A percentile compares a stretch with the other conserved stretches of the same genome.
Evolutionary conservation across 140 eudicot genomes (phyloP).

Genomic region (Cichorium intybus): DNA sequence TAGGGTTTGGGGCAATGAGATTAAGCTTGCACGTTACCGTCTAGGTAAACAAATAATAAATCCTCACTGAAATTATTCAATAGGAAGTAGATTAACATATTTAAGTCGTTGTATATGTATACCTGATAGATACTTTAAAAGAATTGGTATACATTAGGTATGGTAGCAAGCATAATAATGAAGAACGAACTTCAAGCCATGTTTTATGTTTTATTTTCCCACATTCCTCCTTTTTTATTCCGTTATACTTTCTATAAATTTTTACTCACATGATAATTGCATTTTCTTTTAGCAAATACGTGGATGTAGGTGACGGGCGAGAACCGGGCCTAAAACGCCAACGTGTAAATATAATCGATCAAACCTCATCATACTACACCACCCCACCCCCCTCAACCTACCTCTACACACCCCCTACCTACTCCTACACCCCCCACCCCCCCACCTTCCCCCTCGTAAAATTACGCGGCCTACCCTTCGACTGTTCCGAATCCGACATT

Average conservation of each 20-base stretch:
- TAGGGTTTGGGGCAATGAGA: not conserved
- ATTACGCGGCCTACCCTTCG: constrained; percentile 90
- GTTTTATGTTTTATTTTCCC: not conserved
- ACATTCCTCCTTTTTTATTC: no score
- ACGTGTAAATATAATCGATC: constrained; percentile 75
- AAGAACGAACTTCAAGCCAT: not conserved
- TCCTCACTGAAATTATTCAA: not conserved
- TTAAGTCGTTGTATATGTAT: no score
- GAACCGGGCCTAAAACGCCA: constrained; percentile 92
- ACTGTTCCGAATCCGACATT: constrained; percentile 79
- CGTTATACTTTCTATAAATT: no score
- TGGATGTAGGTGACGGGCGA: constrained; percentile 71
- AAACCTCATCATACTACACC: constrained; percentile 65
- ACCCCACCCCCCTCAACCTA: constrained; percentile 60
- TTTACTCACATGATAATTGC: no score
- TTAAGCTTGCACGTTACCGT: no score
- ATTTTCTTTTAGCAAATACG: constrained; percentile 44
- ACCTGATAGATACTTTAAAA: not conserved
- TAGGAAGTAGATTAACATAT: not conserved
- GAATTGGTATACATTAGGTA: not conserved
- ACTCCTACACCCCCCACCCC: constrained; percentile 54
- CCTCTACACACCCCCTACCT: constrained; percentile 63
- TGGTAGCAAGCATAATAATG: no score
- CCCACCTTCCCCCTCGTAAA: constrained; percentile 92
- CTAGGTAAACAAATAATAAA: no score